Evolutionary conservation across 768 basidiomycete species (phyloP).

Genomic region (Boletus sensibilis): DNA sequence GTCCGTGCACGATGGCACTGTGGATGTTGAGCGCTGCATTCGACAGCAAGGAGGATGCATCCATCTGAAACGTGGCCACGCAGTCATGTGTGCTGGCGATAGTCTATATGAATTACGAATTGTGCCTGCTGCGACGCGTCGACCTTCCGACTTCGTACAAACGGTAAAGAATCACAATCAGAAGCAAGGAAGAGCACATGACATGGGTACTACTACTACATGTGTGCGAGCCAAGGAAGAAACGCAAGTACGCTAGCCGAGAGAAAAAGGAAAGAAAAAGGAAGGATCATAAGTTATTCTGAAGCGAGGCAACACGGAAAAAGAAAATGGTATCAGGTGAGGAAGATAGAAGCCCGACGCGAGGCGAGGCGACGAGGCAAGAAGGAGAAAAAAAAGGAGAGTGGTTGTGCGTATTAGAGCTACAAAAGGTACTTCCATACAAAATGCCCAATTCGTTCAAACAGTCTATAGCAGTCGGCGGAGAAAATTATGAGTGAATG

Average conservation of each 20-base stretch:
- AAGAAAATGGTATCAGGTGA: slow-evolving; percentile 8
- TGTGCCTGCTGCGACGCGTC: background rate
- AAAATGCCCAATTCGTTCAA: slow-evolving; percentile 15
- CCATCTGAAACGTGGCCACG: background rate
- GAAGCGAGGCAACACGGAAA: background rate
- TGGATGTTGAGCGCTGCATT: too few species aligned
- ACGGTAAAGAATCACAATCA: background rate
- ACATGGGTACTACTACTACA: slow-evolving; percentile 30
- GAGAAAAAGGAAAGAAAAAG: background rate
- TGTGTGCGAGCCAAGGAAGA: slow-evolving; percentile 16
- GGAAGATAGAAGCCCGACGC: background rate
- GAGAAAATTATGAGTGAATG: slow-evolving; percentile 11
- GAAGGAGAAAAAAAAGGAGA: slow-evolving; percentile 13
- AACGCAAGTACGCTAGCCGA: slow-evolving; percentile 2
- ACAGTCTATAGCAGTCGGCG: slow-evolving; percentile 23
- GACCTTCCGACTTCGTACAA: slow-evolving; percentile 2
- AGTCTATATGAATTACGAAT: slow-evolving; percentile 3
- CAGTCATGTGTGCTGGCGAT: background rate
- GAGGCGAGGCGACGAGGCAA: background rate
- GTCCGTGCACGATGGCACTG: background rate
- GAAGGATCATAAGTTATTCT: slow-evolving; percentile 26
- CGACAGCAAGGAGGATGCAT: background rate
- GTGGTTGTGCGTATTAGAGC: slow-evolving; percentile 28
- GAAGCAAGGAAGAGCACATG: slow-evolving; percentile 8
- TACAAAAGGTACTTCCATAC: slow-evolving; percentile 25